Conservation (phyloP, 768 basidiomycete genomes). For the Xerocomellus amylosporus region DNA sequence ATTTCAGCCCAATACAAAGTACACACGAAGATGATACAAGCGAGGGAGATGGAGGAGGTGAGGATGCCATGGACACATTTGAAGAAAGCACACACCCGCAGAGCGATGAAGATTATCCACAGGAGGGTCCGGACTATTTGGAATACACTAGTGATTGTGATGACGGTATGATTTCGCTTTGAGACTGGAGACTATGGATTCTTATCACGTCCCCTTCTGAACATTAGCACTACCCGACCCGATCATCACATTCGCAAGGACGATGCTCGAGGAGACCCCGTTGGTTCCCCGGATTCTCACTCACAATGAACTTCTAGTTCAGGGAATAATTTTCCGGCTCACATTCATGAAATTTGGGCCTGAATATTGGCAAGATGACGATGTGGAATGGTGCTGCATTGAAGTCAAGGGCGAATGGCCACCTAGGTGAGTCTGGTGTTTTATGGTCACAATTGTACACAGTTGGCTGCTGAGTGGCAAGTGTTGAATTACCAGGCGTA, state of each 20-base stretch:
- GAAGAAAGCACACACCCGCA: neutral
- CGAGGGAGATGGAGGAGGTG: neutral
- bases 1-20: neutral
- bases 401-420: neutral
- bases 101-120: neutral
- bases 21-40: neutral
- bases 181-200: neutral
- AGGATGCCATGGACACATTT: neutral
- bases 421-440: neutral
- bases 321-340: neutral
- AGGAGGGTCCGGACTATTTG: neutral
- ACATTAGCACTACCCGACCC: neutral
- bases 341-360: neutral
- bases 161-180: neutral
- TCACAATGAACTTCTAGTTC: neutral
- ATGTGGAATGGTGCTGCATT: conserved; percentile 1
- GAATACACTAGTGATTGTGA: neutral
- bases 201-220: neutral
- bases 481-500: too few relatives aligned
- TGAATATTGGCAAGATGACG: neutral
- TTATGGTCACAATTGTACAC: neutral
- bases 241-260: neutral
- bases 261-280: neutral
- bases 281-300: neutral
- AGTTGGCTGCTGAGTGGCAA: neutral